phyloP scores from a whole-genome alignment of 148 eudicot species.

The Rhododendron mucronatum region DNA sequence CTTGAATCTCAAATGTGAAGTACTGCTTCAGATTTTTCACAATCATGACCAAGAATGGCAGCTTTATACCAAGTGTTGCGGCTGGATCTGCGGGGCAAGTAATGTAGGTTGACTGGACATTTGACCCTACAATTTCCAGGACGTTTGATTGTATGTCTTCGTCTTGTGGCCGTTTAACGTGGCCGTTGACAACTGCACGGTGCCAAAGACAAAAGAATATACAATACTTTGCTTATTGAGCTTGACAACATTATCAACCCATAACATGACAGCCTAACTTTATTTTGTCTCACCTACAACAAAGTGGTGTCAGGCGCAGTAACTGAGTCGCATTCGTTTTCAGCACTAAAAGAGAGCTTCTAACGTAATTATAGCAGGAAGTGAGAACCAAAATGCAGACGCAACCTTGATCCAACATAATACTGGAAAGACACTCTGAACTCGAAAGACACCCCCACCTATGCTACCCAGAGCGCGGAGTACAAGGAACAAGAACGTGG shows the following conservation, averaged over 20 bases:
- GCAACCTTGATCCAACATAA: neutral
- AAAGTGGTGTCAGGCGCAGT: neutral
- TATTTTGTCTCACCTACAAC: neutral
- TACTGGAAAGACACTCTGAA: neutral
- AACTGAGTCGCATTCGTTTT: neutral
- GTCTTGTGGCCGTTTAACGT: slow-evolving; percentile 80
- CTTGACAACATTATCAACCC: neutral
- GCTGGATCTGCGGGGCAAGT: slow-evolving; percentile 97
- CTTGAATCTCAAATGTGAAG: slow-evolving; percentile 96
- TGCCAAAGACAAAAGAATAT: neutral
- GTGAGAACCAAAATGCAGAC: neutral
- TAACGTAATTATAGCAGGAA: neutral
- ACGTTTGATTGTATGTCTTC: slow-evolving; percentile 97
- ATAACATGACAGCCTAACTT: neutral
- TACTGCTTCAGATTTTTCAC: slow-evolving; percentile 94
- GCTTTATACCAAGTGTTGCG: slow-evolving; percentile 96
- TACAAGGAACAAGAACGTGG: neutral
- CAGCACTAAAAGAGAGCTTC: neutral
- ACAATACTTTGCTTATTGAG: neutral
- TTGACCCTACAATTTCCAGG: slow-evolving; percentile 88
- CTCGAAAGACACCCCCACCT: neutral
- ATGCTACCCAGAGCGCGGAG: neutral
- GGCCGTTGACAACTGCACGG: slow-evolving; percentile 84
- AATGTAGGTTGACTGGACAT: slow-evolving; percentile 86
- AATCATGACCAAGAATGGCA: slow-evolving; percentile 88